Evolutionary conservation across 140 eudicot genomes (phyloP).

Genomic region (Anethum foeniculum): DNA sequence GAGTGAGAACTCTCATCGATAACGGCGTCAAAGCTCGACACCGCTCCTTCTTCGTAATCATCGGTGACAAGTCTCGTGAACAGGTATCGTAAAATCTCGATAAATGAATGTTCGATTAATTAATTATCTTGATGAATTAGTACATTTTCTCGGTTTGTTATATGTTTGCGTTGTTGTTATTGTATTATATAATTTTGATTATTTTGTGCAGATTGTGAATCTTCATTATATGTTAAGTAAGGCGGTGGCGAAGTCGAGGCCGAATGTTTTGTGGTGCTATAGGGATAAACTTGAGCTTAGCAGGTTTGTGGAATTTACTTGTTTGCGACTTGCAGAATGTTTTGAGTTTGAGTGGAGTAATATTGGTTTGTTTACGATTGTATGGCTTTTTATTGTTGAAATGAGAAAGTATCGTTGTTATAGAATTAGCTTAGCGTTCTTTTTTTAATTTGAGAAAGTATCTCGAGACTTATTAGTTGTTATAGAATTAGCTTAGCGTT

Average conservation of each 20-base stretch:
- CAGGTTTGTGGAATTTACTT: constrained; percentile 37
- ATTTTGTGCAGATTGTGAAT: constrained; percentile 56
- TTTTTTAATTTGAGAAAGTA: too few relatives aligned
- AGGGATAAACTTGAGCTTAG: constrained; percentile 74
- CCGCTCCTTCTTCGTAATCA: constrained; percentile 78
- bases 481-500: too few relatives aligned
- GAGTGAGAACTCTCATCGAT: constrained; percentile 76
- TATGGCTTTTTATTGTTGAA: too few relatives aligned
- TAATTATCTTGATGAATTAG: neutral
- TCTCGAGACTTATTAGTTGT: too few relatives aligned
- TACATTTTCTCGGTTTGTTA: neutral
- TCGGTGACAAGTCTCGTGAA: constrained; percentile 87
- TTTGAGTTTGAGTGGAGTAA: too few relatives aligned
- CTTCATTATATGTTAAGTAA: constrained; percentile 65
- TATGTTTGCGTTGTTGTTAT: neutral
- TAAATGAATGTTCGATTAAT: neutral
- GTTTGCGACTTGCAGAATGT: neutral
- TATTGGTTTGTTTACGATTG: too few relatives aligned
- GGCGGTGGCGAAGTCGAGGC: constrained; percentile 56
- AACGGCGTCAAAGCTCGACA: constrained; percentile 84
- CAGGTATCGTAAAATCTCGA: constrained; percentile 33
- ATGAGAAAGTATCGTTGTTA: too few relatives aligned
- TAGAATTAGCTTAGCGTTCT: too few relatives aligned
- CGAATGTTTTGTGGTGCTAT: constrained; percentile 83
- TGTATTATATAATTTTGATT: neutral